Evolutionary conservation across 2,329 filamentous ascomycete genomes (phyloP).

Genomic region (Cytospora leucostoma): DNA sequence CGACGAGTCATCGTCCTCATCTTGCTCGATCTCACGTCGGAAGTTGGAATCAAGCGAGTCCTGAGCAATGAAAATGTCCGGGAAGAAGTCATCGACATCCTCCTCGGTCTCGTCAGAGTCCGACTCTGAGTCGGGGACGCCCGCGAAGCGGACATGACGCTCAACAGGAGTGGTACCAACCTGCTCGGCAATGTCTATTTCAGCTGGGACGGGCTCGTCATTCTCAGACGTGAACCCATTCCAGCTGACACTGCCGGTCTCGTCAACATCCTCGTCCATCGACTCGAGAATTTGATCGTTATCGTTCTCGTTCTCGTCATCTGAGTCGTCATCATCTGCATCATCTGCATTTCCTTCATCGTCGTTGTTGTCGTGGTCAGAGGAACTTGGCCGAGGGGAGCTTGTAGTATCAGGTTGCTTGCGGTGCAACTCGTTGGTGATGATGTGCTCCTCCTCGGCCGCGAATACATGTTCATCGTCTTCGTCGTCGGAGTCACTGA

Average conservation of each 20-base stretch:
- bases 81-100: conserved; percentile 66
- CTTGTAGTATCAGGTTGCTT: conserved; percentile 40
- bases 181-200: conserved; percentile 19
- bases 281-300: conserved; percentile 41
- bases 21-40: conserved; percentile 71
- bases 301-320: conserved; percentile 42
- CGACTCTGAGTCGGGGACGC: conserved; percentile 66
- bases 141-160: conserved; percentile 75
- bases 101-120: conserved; percentile 62
- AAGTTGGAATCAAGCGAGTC: conserved; percentile 71
- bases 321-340: conserved; percentile 43
- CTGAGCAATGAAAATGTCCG: conserved; percentile 77
- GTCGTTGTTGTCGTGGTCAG: conserved; percentile 34
- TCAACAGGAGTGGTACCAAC: conserved; percentile 36
- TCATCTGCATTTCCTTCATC: conserved; percentile 39
- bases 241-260: conserved; percentile 46
- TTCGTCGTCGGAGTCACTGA: conserved; percentile 75
- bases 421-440: conserved; percentile 47
- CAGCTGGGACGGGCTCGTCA: conserved; percentile 16
- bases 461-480: conserved; percentile 77
- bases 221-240: conserved; percentile 47
- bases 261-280: conserved; percentile 43
- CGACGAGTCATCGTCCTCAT: conserved; percentile 57
- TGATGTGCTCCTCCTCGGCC: conserved; percentile 76
- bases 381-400: conserved; percentile 53